phyloP scores from a whole-genome alignment of 495 filamentous ascomycete genomes.

The Trichoderma orchidacearum region DNA sequence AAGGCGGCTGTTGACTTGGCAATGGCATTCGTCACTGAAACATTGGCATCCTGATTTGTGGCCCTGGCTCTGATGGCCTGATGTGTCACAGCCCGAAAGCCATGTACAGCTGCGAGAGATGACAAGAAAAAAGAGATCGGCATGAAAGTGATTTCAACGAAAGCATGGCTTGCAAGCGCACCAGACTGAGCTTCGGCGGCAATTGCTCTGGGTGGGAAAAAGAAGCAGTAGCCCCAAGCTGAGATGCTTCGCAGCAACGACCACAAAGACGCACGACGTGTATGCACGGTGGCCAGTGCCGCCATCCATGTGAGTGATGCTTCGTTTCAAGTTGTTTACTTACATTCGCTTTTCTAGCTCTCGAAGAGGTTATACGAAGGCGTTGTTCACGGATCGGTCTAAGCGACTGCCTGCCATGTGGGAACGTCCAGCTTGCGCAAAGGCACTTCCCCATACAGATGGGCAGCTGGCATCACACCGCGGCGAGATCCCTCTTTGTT shows the following conservation, averaged over 20 bases:
- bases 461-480: background rate
- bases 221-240: background rate
- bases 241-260: background rate
- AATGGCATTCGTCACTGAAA: background rate
- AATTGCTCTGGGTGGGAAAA: background rate
- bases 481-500: background rate
- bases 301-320: background rate
- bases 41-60: background rate
- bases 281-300: background rate
- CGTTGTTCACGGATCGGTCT: background rate
- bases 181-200: background rate
- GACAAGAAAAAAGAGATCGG: background rate
- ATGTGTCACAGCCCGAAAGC: background rate
- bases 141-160: background rate
- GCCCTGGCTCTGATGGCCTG: background rate
- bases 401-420: background rate
- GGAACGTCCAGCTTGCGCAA: background rate
- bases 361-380: background rate
- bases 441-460: background rate
- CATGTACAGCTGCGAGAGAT: background rate
- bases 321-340: background rate
- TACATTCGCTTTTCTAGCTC: background rate
- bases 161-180: background rate
- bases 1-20: background rate
- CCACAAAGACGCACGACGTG: background rate